Conservation (phyloP, 2,329 filamentous ascomycete species). For the Penicillium brevicompactum region DNA sequence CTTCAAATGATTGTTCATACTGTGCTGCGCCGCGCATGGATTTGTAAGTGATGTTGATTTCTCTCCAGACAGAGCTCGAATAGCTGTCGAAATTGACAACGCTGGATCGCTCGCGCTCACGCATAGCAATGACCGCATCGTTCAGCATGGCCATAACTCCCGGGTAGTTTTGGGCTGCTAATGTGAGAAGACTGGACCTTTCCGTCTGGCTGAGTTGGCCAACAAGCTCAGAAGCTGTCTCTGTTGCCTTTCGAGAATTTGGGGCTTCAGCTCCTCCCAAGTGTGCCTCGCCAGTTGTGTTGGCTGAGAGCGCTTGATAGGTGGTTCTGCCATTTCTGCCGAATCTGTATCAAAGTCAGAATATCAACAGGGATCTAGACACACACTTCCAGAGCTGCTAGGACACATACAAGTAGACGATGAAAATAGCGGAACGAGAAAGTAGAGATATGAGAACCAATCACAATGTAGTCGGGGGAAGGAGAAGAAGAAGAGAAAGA, state of each 20-base stretch:
- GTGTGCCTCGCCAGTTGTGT: background rate
- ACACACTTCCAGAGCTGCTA: background rate
- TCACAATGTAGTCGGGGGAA: too few species aligned
- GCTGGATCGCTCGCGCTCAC: background rate
- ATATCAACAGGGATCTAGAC: background rate
- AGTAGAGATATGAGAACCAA: background rate
- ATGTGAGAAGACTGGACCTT: background rate
- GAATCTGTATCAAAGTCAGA: background rate
- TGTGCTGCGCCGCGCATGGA: constrained; percentile 4
- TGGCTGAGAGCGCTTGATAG: background rate
- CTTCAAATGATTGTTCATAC: constrained; percentile 8
- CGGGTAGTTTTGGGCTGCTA: background rate
- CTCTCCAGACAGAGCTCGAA: constrained; percentile 7
- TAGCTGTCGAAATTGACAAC: background rate
- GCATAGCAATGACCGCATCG: background rate
- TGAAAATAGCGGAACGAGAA: background rate
- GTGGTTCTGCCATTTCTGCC: background rate
- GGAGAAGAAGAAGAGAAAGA: too few species aligned
- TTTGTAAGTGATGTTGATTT: constrained; percentile 14
- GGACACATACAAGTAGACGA: background rate
- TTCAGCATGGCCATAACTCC: background rate
- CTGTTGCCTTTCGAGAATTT: background rate
- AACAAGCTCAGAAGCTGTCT: background rate
- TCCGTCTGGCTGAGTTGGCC: background rate
- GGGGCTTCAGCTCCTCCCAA: background rate